Conservation (phyloP, 2,329 filamentous ascomycete genomes). For the Penicillium sp. region DNA sequence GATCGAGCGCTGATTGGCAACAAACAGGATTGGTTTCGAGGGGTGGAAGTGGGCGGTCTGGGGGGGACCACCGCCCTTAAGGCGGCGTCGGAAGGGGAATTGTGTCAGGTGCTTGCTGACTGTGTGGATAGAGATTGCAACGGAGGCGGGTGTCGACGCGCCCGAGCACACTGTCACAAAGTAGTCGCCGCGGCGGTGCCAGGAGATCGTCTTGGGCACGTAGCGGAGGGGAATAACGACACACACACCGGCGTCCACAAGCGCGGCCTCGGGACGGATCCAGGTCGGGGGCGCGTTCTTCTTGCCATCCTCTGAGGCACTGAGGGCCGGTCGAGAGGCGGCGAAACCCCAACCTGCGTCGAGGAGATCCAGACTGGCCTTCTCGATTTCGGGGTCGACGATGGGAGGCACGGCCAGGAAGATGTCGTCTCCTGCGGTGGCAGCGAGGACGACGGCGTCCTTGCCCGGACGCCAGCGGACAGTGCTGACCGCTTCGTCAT, state of each 20-base stretch:
- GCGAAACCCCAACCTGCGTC: constrained; percentile 93
- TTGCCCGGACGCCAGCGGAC: constrained; percentile 86
- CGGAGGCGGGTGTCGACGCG: constrained; percentile 47
- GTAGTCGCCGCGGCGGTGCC: constrained; percentile 93
- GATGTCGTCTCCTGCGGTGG: constrained; percentile 78
- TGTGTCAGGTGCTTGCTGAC: constrained; percentile 93
- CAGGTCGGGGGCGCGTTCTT: constrained; percentile 79
- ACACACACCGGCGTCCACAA: constrained; percentile 73
- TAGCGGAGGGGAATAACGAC: constrained; percentile 77
- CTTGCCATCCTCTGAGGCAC: constrained; percentile 52
- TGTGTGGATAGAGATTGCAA: constrained; percentile 88
- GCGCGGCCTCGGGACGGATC: constrained; percentile 70
- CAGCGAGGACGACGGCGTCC: constrained; percentile 77
- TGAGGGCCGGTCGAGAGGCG: constrained; percentile 54
- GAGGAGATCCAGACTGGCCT: constrained; percentile 70
- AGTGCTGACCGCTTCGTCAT: constrained; percentile 74
- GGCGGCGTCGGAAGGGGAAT: constrained; percentile 75
- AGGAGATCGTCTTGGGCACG: constrained; percentile 81
- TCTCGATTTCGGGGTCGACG: constrained; percentile 69
- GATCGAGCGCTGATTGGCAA: constrained; percentile 90
- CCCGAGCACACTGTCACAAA: constrained; percentile 83
- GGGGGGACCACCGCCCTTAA: constrained; percentile 69
- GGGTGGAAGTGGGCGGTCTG: constrained; percentile 95
- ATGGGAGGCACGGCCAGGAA: constrained; percentile 78
- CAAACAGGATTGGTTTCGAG: constrained; percentile 86